Evolutionary conservation across 2,329 filamentous ascomycete species (phyloP), one percentile per base, ranked within the genome.

Genomic region (Pyrenophora tritici-repentis): DNA sequence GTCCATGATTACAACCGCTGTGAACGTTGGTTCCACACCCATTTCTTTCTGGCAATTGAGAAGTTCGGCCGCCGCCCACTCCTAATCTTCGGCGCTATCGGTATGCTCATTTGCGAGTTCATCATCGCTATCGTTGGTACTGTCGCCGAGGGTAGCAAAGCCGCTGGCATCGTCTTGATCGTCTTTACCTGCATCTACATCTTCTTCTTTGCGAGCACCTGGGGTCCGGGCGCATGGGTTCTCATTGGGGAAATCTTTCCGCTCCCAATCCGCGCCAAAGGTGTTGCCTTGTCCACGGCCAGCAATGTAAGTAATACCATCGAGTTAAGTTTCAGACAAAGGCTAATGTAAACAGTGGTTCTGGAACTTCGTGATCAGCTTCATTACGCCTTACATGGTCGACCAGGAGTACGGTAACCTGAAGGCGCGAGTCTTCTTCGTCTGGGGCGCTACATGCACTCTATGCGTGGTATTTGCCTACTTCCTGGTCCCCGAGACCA

Each of bases 171-270:
- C 22, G 68, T 61, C 60, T 74, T 92, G 81, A 91, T 96, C 60
- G 85, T 89, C 55, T 94, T 95, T 79, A 94, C 94, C 70, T 88
- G 86, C 78, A 86, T 96, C 79, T 94, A 91, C 82, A 92, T 96
- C 81, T 91, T 90, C 83, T 93, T 88, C 82, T 96, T 96, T 73
- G 91, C 91, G 53, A 86, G 83, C 51, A 96, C 91, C 58, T 96
- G 90, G 91, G 91, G 91, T 45, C 90, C 90, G 6, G 87, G 80
- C 48, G 82, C 81, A 20, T 85, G 82, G 83, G 79, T 81, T 49
- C 83, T 95, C 63, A 92, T 94, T 67, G 91, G 91, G 71, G 91
- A 96, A 79, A 88, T 94, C 75, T 96, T 89, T 84, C 90, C 91
- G 50, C 84, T 96, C 46, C 90, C 89, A 55, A 93, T 96, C 76